Evolutionary conservation across 2,329 filamentous ascomycete genomes (phyloP).

Genomic region (Capronia epimyces): DNA sequence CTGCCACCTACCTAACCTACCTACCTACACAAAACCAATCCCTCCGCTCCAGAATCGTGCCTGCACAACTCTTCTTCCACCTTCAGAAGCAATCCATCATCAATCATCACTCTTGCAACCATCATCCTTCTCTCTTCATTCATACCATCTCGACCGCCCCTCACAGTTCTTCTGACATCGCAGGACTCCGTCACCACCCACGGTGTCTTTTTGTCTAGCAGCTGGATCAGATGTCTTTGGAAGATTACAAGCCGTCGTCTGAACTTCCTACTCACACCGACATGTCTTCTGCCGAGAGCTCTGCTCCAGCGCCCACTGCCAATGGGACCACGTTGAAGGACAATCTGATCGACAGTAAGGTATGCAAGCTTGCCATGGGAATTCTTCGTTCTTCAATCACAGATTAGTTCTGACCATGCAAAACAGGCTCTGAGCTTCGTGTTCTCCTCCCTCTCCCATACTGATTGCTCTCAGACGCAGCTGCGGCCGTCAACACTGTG

Average conservation of each 20-base stretch:
- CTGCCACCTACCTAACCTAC: not conserved
- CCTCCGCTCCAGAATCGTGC: not conserved
- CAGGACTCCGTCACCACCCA: no score
- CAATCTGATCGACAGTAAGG: conserved; percentile 25
- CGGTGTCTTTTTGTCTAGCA: not conserved
- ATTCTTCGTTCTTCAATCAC: not conserved
- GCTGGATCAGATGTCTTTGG: conserved; percentile 5
- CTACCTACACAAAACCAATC: not conserved
- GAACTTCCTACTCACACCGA: conserved; percentile 11
- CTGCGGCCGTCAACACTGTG: conserved; percentile 45
- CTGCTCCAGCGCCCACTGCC: conserved; percentile 7
- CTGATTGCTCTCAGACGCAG: conserved; percentile 39
- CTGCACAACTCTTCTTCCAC: not conserved
- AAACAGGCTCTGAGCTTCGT: not conserved
- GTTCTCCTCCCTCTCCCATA: not conserved
- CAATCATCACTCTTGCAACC: not conserved
- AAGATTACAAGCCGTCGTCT: conserved; percentile 1
- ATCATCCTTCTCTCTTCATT: not conserved
- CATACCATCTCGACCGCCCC: not conserved
- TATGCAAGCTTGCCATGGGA: conserved; percentile 7
- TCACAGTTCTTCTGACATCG: not conserved
- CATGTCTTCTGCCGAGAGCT: conserved; percentile 7
- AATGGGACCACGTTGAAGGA: conserved; percentile 21
- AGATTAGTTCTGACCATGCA: conserved; percentile 5
- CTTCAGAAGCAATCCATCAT: not conserved